Percentiles rank a stretch among this genome's conserved stretches.
Evolutionary conservation across 2,329 filamentous ascomycete genomes (phyloP).

Genomic region (Talaromyces islandicus): DNA sequence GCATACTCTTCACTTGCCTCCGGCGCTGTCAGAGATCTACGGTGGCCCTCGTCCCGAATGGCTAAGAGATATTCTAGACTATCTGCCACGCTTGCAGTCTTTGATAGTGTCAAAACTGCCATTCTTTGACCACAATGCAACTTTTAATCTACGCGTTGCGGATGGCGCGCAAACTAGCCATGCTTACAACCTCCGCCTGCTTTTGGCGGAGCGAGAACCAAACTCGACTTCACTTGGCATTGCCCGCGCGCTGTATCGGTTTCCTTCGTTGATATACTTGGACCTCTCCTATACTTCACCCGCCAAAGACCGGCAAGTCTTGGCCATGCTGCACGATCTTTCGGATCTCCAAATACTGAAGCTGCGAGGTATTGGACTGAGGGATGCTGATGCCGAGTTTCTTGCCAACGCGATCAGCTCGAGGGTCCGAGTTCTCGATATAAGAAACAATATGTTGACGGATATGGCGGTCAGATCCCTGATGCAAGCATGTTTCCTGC

Average conservation of each 20-base stretch:
- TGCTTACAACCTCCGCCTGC: slow-evolving; percentile 46
- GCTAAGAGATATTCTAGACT: slow-evolving; percentile 54
- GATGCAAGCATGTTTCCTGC: slow-evolving; percentile 46
- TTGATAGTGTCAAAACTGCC: slow-evolving; percentile 54
- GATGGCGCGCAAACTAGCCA: slow-evolving; percentile 7
- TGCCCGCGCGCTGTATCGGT: slow-evolving; percentile 45
- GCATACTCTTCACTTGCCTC: slow-evolving; percentile 57
- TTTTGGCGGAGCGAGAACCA: slow-evolving; percentile 51
- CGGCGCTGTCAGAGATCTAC: slow-evolving; percentile 56
- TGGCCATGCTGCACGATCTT: slow-evolving; percentile 43
- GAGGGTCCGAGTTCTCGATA: slow-evolving; percentile 50
- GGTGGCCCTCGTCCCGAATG: slow-evolving; percentile 54
- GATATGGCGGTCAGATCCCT: slow-evolving; percentile 49
- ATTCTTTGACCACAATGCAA: slow-evolving; percentile 56
- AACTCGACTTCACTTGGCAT: slow-evolving; percentile 55
- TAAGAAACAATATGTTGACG: slow-evolving; percentile 53
- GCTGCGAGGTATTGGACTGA: slow-evolving; percentile 48
- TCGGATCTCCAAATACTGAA: slow-evolving; percentile 52
- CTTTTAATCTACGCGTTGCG: slow-evolving; percentile 42
- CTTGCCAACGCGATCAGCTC: slow-evolving; percentile 47
- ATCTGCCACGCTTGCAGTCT: slow-evolving; percentile 53
- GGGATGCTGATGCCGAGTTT: slow-evolving; percentile 48
- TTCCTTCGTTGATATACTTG: slow-evolving; percentile 52
- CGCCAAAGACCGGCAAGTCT: slow-evolving; percentile 43
- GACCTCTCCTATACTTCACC: slow-evolving; percentile 52